Evolutionary conservation across 73 alveolate genomes (phyloP), one percentile per base, ranked within the genome.

Genomic region (Diophrys appendiculata): DNA sequence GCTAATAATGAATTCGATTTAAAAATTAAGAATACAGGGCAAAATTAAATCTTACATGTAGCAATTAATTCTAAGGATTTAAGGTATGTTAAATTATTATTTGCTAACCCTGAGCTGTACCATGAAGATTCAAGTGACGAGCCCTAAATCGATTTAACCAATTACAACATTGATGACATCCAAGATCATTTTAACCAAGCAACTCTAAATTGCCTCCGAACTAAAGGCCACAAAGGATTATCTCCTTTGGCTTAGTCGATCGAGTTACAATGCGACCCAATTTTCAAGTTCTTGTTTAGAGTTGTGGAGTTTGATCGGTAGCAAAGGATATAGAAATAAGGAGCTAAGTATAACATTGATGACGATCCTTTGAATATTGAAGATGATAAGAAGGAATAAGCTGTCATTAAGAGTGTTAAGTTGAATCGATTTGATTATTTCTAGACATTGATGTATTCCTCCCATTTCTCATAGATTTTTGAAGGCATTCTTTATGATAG

Each of bases 41-140:
- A 83, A 24, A 80, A 80, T 52, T 54, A 82, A 3, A 79, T 65
- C n/a, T 29, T 72, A 27, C 89, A 80, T 72, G 43, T 80, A 27
- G 89, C 89, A 29, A 80, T 80, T 11, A 70, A 68, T 53, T 33
- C 71, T 24, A 54, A 43, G 26, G 24, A 2, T 22, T 72, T 25
- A 24, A 5, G 25, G 26, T 72, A 5, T 33, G 74, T 80, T 11
- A 80, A 80, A 52, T 3, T 72, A 68, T 78, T 80, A 0, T 72
- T 80, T 29, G 70, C 72, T 23, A 23, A 3, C 30, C 71, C 71
- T 11, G 25, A 35, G 53, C 30, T 67, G 22, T n/a, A n/a, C n/a
- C n/a, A n/a, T n/a, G n/a, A n/a, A n/a, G n/a, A n/a, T n/a, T n/a
- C n/a, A n/a, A 11, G 68, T n/a, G 29, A 79, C 14, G 34, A 69